A percentile compares a stretch with the other conserved stretches of the same genome.
Evolutionary conservation across 176 grass and related monocot genomes (phyloP).

Genomic region (Panicum miliaceum): DNA sequence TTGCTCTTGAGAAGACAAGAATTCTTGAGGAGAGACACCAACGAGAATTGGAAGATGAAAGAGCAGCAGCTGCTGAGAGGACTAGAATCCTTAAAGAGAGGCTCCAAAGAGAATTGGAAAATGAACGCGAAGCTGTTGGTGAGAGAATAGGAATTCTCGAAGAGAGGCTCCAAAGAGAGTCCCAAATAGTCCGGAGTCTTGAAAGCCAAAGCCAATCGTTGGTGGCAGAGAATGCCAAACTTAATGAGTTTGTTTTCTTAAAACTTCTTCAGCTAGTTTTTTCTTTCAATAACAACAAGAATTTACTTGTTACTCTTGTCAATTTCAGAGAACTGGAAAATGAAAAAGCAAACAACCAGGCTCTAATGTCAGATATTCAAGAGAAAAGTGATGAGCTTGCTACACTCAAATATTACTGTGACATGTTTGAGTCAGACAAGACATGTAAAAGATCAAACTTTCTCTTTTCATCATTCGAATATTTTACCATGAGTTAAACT

Average conservation of each 20-base stretch:
- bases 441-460: neutral
- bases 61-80: neutral
- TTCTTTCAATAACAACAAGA: neutral
- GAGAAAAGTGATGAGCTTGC: neutral
- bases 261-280: neutral
- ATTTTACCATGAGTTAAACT: neutral
- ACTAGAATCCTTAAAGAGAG: constrained; percentile 10
- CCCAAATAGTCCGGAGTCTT: neutral
- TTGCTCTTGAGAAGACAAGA: neutral
- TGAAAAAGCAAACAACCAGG: constrained; percentile 14
- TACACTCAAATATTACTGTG: neutral
- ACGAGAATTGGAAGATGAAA: neutral
- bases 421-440: constrained; percentile 6
- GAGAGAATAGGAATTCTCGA: neutral
- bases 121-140: neutral
- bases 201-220: neutral
- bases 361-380: constrained; percentile 4
- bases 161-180: neutral
- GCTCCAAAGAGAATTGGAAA: neutral
- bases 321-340: constrained; percentile 12
- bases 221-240: neutral
- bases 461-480: neutral
- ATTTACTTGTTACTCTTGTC: neutral
- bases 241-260: neutral
- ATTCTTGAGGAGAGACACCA: neutral